phyloP scores from a whole-genome alignment of 352 stramenopile genomes.

The Globisporangium echinulatum region DNA sequence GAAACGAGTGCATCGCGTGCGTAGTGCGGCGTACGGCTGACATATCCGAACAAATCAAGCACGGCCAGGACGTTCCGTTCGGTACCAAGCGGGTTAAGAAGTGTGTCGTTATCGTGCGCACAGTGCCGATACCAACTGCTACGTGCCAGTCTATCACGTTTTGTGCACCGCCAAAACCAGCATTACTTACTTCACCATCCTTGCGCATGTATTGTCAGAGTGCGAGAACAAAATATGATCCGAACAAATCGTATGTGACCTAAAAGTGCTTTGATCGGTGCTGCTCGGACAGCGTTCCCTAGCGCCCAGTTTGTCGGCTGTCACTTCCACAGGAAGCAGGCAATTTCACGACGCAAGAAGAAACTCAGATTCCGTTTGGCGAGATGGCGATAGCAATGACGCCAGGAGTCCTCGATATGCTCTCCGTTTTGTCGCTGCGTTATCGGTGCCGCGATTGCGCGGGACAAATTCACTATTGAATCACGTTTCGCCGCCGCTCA shows the following conservation, averaged over 20 bases:
- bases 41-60: no score
- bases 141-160: background rate
- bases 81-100: background rate
- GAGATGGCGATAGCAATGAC: background rate
- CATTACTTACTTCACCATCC: background rate
- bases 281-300: background rate
- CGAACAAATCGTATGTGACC: background rate
- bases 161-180: background rate
- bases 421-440: background rate
- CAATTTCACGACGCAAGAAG: background rate
- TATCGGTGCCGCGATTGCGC: no score
- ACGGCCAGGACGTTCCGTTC: background rate
- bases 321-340: constrained; percentile 1
- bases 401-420: background rate
- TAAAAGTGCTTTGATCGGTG: background rate
- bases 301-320: background rate
- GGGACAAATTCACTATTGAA: no score
- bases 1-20: no score
- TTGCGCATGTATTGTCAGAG: background rate
- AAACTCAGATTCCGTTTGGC: background rate
- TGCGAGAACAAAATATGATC: background rate
- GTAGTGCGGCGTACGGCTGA: no score
- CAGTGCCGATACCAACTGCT: background rate
- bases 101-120: background rate
- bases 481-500: no score